These are phyloP conservation scores for Aspergillus ruber DNA, from an alignment of 2,329 filamentous ascomycete species.

Conservation along the genomic window DNA sequence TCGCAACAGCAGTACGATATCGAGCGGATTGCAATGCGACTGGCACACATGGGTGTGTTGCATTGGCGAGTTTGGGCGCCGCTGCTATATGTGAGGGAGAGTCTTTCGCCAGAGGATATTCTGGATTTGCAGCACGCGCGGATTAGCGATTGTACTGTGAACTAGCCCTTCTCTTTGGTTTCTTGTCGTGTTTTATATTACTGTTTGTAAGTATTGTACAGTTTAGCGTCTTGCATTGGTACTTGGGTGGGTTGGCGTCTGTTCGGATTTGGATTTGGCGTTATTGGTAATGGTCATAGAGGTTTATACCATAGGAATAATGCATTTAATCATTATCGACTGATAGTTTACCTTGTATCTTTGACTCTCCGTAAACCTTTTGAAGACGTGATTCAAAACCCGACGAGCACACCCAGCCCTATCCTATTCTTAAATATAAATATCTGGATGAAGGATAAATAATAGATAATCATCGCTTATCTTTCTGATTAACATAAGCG, in stretches of 20 bases:
- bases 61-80: conserved; percentile 87
- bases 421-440: too few relatives aligned
- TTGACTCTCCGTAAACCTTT: too few relatives aligned
- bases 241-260: not conserved
- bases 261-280: too few relatives aligned
- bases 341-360: too few relatives aligned
- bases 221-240: conserved; percentile 8
- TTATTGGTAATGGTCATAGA: too few relatives aligned
- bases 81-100: conserved; percentile 56
- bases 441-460: too few relatives aligned
- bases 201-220: not conserved
- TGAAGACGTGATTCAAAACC: too few relatives aligned
- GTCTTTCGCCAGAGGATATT: conserved; percentile 14
- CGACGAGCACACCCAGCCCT: too few relatives aligned
- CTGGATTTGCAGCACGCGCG: not conserved
- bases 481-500: too few relatives aligned
- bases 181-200: not conserved
- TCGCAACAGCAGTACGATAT: conserved; percentile 27
- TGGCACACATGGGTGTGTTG: conserved; percentile 76
- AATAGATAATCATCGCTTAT: too few relatives aligned
- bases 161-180: not conserved
- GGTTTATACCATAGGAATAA: too few relatives aligned
- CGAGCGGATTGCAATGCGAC: conserved; percentile 59
- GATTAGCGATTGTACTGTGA: not conserved
- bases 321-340: too few relatives aligned